Percentiles rank a stretch among this genome's conserved stretches.
phyloP scores from a whole-genome alignment of 768 basidiomycete genomes.

The Panaeolus papilionaceus region DNA sequence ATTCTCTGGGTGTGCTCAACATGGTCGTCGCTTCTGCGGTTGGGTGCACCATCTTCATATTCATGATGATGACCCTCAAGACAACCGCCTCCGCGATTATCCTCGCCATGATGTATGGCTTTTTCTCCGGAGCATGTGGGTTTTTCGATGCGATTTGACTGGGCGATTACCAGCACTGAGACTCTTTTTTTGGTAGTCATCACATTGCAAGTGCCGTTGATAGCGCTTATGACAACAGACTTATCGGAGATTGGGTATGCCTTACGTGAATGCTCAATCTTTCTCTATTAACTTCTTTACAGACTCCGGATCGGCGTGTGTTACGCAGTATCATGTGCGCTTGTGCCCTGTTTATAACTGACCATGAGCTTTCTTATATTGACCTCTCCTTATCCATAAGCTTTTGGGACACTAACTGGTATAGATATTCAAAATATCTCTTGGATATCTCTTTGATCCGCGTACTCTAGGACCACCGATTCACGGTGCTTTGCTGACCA shows the following conservation, averaged over 20 bases:
- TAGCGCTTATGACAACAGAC: slow-evolving; percentile 47
- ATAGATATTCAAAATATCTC: neutral
- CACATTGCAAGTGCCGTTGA: slow-evolving; percentile 50
- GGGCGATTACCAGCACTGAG: slow-evolving; percentile 15
- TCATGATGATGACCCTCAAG: slow-evolving; percentile 48
- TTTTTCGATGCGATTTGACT: slow-evolving; percentile 3
- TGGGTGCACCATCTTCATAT: slow-evolving; percentile 41
- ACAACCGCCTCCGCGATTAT: slow-evolving; percentile 39
- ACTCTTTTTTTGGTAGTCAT: slow-evolving; percentile 38
- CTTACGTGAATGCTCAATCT: slow-evolving; percentile 55
- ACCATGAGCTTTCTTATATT: no score
- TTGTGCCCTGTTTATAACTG: neutral
- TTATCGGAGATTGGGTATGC: slow-evolving; percentile 58
- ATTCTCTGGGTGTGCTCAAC: slow-evolving; percentile 47
- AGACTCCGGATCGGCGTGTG: slow-evolving; percentile 4
- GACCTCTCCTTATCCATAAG: slow-evolving; percentile 20
- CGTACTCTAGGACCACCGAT: slow-evolving; percentile 54
- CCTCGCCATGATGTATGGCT: slow-evolving; percentile 51
- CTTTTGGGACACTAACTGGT: slow-evolving; percentile 50
- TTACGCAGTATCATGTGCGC: neutral
- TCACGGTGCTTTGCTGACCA: slow-evolving; percentile 59
- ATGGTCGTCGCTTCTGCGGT: slow-evolving; percentile 41
- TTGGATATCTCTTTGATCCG: no score
- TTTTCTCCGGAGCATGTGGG: slow-evolving; percentile 53
- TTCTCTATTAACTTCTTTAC: slow-evolving; percentile 38